Evolutionary conservation across 768 basidiomycete species (phyloP).

Genomic region (Rubroboletus satanas): DNA sequence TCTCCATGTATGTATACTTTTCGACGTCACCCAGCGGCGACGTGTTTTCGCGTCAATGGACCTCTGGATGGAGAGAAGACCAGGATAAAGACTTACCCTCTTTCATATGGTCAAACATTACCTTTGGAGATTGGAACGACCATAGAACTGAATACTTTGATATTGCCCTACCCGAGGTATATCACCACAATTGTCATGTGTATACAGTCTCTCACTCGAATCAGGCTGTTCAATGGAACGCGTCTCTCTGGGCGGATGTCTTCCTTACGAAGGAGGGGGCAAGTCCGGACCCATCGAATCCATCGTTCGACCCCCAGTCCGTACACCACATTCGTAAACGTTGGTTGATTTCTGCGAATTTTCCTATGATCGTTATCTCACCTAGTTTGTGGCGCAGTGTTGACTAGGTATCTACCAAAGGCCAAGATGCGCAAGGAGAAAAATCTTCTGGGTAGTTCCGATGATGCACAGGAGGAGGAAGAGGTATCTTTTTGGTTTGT

Average conservation of each 20-base stretch:
- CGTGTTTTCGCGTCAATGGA: constrained; percentile 54
- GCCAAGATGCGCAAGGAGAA: constrained; percentile 75
- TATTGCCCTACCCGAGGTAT: constrained; percentile 66
- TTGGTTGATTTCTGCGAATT: constrained; percentile 34
- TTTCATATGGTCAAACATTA: constrained; percentile 75
- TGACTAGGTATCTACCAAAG: constrained; percentile 82
- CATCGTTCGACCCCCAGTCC: constrained; percentile 48
- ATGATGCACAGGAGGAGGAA: constrained; percentile 37
- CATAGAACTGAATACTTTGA: constrained; percentile 51
- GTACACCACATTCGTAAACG: constrained; percentile 75
- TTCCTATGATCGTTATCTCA: constrained; percentile 1
- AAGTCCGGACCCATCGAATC: constrained; percentile 58
- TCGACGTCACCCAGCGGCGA: constrained; percentile 62
- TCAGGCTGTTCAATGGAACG: constrained; percentile 75
- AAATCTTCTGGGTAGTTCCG: constrained; percentile 58
- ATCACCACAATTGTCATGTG: constrained; percentile 10
- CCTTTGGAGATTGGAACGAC: constrained; percentile 74
- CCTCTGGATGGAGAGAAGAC: constrained; percentile 45
- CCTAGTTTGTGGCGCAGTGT: constrained; percentile 42
- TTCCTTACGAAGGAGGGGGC: constrained; percentile 66
- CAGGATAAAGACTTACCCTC: constrained; percentile 53
- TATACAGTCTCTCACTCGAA: constrained; percentile 4
- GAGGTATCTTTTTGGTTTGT: constrained; percentile 39
- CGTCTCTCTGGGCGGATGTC: constrained; percentile 79
- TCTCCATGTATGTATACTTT: constrained; percentile 72